Evolutionary conservation across 2,329 filamentous ascomycete genomes (phyloP).

Genomic region (Calonectria hongkongensis): DNA sequence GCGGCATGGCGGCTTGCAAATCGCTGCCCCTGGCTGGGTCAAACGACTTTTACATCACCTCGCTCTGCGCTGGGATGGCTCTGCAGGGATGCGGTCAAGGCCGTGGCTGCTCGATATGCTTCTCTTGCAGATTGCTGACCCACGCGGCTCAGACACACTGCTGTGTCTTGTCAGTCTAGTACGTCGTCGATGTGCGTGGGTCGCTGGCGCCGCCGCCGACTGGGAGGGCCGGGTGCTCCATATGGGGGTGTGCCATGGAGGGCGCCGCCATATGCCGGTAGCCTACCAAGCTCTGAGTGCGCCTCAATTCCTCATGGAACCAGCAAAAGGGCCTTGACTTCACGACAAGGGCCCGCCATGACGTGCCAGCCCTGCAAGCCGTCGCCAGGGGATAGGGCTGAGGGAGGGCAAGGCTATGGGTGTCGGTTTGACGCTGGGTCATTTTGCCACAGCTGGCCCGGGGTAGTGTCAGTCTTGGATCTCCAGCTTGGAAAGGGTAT

Average conservation of each 20-base stretch:
- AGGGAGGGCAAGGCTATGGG: slow-evolving; percentile 50
- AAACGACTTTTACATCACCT: slow-evolving; percentile 38
- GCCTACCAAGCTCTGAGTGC: slow-evolving; percentile 22
- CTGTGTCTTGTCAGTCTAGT: slow-evolving; percentile 8
- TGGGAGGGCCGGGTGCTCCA: slow-evolving; percentile 22
- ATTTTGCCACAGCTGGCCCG: slow-evolving; percentile 55
- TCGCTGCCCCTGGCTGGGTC: slow-evolving; percentile 30
- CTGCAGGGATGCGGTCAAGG: slow-evolving; percentile 21
- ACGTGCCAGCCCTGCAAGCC: slow-evolving; percentile 51
- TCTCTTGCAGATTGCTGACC: slow-evolving; percentile 40
- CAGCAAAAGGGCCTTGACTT: slow-evolving; percentile 28
- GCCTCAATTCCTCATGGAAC: slow-evolving; percentile 34
- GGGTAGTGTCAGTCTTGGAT: slow-evolving; percentile 45
- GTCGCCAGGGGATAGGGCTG: slow-evolving; percentile 54
- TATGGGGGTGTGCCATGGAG: slow-evolving; percentile 19
- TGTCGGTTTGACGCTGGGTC: slow-evolving; percentile 47
- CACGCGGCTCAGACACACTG: slow-evolving; percentile 46
- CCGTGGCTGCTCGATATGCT: slow-evolving; percentile 33
- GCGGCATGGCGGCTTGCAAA: slow-evolving; percentile 33
- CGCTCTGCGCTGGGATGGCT: slow-evolving; percentile 33
- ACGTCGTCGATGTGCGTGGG: slow-evolving; percentile 30
- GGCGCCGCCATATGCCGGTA: slow-evolving; percentile 37
- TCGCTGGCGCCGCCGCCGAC: slow-evolving; percentile 18
- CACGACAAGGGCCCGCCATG: slow-evolving; percentile 42
- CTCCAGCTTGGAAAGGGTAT: slow-evolving; percentile 53